Percentiles rank a stretch among this genome's conserved stretches.
phyloP scores from a whole-genome alignment of 129 eudicot species.

The Apium graveolens region DNA sequence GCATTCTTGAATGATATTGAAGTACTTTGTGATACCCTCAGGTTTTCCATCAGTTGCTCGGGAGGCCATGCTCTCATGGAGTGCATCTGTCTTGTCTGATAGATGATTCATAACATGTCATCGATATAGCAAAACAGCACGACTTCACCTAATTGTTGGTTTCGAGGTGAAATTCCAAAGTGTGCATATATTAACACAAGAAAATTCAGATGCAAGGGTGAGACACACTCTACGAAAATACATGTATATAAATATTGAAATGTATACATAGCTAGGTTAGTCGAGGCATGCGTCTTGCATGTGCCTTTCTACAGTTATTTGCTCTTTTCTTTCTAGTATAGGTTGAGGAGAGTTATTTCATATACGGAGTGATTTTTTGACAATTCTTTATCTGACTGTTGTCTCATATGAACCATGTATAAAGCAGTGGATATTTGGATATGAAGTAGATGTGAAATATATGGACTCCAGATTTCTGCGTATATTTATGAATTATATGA shows the following conservation, averaged over 20 bases:
- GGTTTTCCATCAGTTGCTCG: slow-evolving; percentile 83
- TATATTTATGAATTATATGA: too few relatives aligned
- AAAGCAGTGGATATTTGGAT: background rate
- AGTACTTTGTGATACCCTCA: slow-evolving; percentile 23
- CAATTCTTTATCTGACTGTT: background rate
- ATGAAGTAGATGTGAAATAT: too few relatives aligned
- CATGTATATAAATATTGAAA: background rate
- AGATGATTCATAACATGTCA: slow-evolving; percentile 20
- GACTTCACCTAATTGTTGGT: background rate
- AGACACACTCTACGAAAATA: background rate
- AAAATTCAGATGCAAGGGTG: background rate
- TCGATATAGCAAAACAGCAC: background rate
- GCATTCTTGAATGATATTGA: background rate
- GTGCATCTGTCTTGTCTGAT: slow-evolving; percentile 64
- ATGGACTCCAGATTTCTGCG: too few relatives aligned
- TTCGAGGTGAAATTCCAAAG: background rate
- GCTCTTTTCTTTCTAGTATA: background rate
- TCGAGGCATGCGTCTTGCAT: background rate
- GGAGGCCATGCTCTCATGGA: slow-evolving; percentile 92
- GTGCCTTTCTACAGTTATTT: background rate
- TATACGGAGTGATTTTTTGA: background rate
- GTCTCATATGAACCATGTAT: background rate
- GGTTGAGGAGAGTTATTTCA: background rate
- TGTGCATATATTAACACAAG: background rate
- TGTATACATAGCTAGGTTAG: background rate